A percentile compares a stretch with the other conserved stretches of the same genome.
Conservation (phyloP, 169 alveolate genomes). For the Eimeria falciformis region DNA sequence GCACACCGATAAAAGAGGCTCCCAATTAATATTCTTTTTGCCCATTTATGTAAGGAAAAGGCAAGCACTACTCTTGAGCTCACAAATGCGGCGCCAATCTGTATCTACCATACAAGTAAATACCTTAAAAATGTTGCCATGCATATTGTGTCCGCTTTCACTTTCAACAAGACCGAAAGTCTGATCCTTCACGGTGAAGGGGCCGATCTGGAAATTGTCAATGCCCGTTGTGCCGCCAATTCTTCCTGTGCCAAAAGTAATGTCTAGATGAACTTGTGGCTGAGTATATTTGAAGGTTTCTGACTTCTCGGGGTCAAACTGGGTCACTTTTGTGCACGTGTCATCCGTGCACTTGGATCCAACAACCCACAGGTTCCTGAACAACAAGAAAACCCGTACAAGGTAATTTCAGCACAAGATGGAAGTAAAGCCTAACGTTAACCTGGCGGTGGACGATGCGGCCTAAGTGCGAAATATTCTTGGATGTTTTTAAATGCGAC, state of each 20-base stretch:
- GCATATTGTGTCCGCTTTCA: slow-evolving; percentile 80
- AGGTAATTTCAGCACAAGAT: not conserved
- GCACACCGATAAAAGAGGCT: not conserved
- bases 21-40: too few species aligned
- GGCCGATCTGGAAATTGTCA: slow-evolving; percentile 87
- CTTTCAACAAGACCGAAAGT: slow-evolving; percentile 89
- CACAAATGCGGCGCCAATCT: too few species aligned
- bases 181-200: slow-evolving; percentile 85
- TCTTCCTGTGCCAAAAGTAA: slow-evolving; percentile 91
- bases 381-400: not conserved
- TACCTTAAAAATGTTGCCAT: slow-evolving; percentile 82
- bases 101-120: not conserved
- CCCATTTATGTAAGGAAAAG: too few species aligned
- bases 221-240: slow-evolving; percentile 88
- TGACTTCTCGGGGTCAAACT: slow-evolving; percentile 79
- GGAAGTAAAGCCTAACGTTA: too few species aligned
- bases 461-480: not conserved
- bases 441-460: slow-evolving; percentile 41
- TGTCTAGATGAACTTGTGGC: slow-evolving; percentile 84
- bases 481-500: slow-evolving; percentile 25
- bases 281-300: slow-evolving; percentile 72
- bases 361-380: slow-evolving; percentile 84
- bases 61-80: too few species aligned
- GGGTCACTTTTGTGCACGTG: slow-evolving; percentile 79
- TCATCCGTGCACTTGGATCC: slow-evolving; percentile 80